These are phyloP conservation scores for Capsicum pubescens DNA, from an alignment of 257 asterid genomes.

Conservation along the genomic window DNA sequence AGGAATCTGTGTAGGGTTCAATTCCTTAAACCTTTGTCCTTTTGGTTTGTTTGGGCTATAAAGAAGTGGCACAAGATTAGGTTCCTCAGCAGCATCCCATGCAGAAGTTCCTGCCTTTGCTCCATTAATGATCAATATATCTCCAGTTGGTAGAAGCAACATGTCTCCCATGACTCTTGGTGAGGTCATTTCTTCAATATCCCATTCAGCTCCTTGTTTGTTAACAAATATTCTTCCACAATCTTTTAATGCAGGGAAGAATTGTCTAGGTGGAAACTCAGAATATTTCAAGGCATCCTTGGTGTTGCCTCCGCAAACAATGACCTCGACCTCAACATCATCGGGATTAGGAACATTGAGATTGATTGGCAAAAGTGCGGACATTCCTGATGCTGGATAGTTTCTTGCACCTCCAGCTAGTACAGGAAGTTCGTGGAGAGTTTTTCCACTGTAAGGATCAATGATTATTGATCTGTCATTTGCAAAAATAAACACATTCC, in stretches of 20 bases:
- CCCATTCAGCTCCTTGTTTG: constrained; percentile 53
- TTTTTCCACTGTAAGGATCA: constrained; percentile 63
- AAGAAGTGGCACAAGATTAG: constrained; percentile 64
- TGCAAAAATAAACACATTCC: constrained; percentile 76
- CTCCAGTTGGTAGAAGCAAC: constrained; percentile 76
- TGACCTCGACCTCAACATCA: constrained; percentile 42
- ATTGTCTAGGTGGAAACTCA: constrained; percentile 50
- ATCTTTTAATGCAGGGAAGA: constrained; percentile 58
- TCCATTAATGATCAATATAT: constrained; percentile 62
- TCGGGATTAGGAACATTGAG: constrained; percentile 36
- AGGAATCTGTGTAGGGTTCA: constrained; percentile 56
- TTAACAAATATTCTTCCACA: constrained; percentile 64
- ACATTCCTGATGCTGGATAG: constrained; percentile 83
- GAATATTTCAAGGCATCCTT: constrained; percentile 54
- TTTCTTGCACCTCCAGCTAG: constrained; percentile 70
- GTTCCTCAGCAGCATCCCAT: constrained; percentile 70
- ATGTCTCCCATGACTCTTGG: constrained; percentile 86
- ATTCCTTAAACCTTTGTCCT: constrained; percentile 57
- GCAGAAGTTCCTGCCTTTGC: constrained; percentile 80
- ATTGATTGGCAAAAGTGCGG: constrained; percentile 76
- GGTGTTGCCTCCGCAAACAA: constrained; percentile 82
- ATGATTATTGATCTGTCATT: constrained; percentile 69
- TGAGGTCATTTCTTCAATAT: constrained; percentile 74
- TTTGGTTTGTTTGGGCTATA: constrained; percentile 53
- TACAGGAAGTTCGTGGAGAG: constrained; percentile 16